Conservation (phyloP, 176 grass and related monocot genomes). For the Carex kokanica region DNA sequence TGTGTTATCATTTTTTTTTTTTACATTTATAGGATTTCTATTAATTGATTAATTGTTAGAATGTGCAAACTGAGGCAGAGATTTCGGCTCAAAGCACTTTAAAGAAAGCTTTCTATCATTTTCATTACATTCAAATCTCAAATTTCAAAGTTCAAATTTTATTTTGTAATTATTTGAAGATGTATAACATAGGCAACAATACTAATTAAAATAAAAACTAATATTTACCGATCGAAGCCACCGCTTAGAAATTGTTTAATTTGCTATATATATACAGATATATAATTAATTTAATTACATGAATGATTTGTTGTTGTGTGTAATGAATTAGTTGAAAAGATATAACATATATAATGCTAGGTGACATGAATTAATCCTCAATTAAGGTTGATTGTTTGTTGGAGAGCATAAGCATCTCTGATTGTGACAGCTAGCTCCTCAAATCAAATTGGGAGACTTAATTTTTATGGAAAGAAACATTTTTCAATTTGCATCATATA, state of each 20-base stretch:
- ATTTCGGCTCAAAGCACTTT: neutral
- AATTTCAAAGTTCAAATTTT: too few species aligned
- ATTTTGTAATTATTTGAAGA: neutral
- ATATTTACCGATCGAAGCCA: neutral
- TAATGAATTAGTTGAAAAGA: neutral
- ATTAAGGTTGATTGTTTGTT: conserved; percentile 1
- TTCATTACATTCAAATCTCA: too few species aligned
- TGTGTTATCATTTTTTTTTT: neutral
- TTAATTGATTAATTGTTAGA: neutral
- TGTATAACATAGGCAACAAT: neutral
- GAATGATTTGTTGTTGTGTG: neutral
- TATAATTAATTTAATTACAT: neutral
- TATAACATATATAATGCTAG: conserved; percentile 14
- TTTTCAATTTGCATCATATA: neutral
- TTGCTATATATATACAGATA: too few species aligned
- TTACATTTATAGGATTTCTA: neutral
- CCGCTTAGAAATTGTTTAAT: neutral
- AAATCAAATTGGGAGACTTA: neutral
- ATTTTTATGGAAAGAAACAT: neutral
- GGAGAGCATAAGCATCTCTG: conserved; percentile 9
- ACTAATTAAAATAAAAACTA: neutral
- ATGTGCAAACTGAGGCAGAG: neutral
- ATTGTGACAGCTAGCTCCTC: conserved; percentile 1
- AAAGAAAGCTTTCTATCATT: neutral
- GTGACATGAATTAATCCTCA: neutral